Evolutionary conservation across 2,329 filamentous ascomycete genomes (phyloP), one percentile per base, ranked within the genome.

Genomic region (Aspergillus vadensis): DNA sequence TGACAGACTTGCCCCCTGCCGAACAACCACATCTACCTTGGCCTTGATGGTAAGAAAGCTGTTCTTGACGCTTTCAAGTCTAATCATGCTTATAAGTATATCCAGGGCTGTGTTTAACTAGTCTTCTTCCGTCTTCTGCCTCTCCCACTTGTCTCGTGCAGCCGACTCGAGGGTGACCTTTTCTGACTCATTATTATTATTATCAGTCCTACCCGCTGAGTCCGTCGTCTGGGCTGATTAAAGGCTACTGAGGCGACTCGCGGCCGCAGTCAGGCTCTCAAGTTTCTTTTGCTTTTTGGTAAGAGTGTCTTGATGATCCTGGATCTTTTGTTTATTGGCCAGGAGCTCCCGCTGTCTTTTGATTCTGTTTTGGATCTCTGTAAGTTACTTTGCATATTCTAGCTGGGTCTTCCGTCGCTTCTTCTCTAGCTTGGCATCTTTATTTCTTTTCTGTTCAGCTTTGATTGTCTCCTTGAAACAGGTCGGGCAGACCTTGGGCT

Each of bases 51-150:
- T 67, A 0, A 93, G 74, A 23, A 92, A 85, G 12, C 85, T 72
- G 1, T 79, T 67, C 63, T 93, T 93, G 47, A 92, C 87, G 0
- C 82, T 76, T 65, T 92, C 89, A 0, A 93, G 78, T 0, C 90
- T 89, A 44, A 89, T 86, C 85, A 92, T 87, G 0, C 70, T 73
- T 86, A 92, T 91, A 7, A 93, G 68, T 0, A 78, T 69, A 60
- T 92, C 88, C 0, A 92, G 67, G 0, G 82, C 78, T 0, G 73
- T 67, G 62, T 85, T 90, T 1, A 67, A 65, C 0, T 82, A 81
- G 1, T 79, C 78, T 32, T 87, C 82, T 0, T 73, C 68, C 1
- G 74, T 51, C 68, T 91, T 91, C 65, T 87, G 80, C 1, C 77
- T 69, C 14, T 87, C 75, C 90, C 89, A 92, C 19, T 91, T 86